A percentile compares a stretch with the other conserved stretches of the same genome.
Evolutionary conservation across 2,329 filamentous ascomycete genomes (phyloP).

Genomic region (Fusarium citri): DNA sequence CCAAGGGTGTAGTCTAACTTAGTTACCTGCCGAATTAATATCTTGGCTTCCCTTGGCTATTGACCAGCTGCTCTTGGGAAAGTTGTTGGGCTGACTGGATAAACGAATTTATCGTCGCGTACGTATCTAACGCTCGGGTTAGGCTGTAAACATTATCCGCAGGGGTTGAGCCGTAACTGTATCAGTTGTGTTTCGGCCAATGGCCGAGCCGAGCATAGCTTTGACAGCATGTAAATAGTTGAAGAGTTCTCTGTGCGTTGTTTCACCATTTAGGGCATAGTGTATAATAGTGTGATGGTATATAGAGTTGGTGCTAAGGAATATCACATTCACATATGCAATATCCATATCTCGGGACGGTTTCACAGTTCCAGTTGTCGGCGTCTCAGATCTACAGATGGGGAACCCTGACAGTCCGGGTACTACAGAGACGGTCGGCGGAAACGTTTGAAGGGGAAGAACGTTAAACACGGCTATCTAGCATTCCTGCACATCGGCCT

Average conservation of each 20-base stretch:
- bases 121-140: slow-evolving; percentile 3
- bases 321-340: neutral
- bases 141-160: slow-evolving; percentile 3
- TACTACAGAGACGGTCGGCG: slow-evolving; percentile 10
- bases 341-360: slow-evolving; percentile 18
- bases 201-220: slow-evolving; percentile 11
- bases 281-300: neutral
- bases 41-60: neutral
- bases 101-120: slow-evolving; percentile 3
- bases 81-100: neutral
- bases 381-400: slow-evolving; percentile 27
- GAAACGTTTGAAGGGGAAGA: slow-evolving; percentile 25
- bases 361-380: slow-evolving; percentile 26
- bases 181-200: slow-evolving; percentile 30
- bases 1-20: neutral
- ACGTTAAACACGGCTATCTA: slow-evolving; percentile 30
- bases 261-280: slow-evolving; percentile 15
- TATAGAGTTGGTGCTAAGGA: slow-evolving; percentile 14
- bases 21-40: neutral
- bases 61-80: neutral
- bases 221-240: neutral
- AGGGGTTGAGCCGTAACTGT: slow-evolving; percentile 14
- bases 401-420: slow-evolving; percentile 6
- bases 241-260: slow-evolving; percentile 11
- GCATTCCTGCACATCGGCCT: slow-evolving; percentile 25